phyloP scores from a whole-genome alignment of 2,329 filamentous ascomycete species.

The Diaporthe ampelina region DNA sequence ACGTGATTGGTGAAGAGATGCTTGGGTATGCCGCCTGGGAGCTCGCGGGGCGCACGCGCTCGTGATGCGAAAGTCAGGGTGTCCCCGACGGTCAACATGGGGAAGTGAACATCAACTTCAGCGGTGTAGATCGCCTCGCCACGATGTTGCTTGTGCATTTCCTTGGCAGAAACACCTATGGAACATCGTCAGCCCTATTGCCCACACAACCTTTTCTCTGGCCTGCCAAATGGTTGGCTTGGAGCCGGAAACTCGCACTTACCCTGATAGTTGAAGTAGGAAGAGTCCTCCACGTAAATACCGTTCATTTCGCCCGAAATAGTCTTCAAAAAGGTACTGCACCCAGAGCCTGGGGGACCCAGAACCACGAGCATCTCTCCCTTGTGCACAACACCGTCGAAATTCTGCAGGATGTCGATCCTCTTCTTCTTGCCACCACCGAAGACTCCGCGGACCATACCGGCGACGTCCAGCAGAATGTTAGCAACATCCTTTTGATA shows the following conservation, averaged over 20 bases:
- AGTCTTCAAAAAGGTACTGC: constrained; percentile 88
- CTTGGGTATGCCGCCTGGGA: constrained; percentile 70
- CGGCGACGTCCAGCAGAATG: constrained; percentile 66
- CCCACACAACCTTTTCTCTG: background rate
- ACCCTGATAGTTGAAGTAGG: constrained; percentile 88
- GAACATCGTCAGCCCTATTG: background rate
- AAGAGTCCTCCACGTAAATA: constrained; percentile 77
- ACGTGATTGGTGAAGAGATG: constrained; percentile 72
- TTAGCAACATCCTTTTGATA: constrained; percentile 79
- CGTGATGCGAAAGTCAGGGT: constrained; percentile 83
- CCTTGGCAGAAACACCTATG: constrained; percentile 73
- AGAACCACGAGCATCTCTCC: constrained; percentile 84
- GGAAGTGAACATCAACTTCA: constrained; percentile 87
- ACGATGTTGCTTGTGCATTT: constrained; percentile 84
- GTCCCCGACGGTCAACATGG: constrained; percentile 81
- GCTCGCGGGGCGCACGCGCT: constrained; percentile 73
- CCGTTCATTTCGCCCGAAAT: constrained; percentile 87
- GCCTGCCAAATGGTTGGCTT: background rate
- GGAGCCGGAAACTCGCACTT: constrained; percentile 42
- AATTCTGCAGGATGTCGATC: constrained; percentile 77
- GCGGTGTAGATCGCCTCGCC: constrained; percentile 91
- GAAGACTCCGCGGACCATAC: constrained; percentile 62
- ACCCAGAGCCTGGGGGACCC: constrained; percentile 80
- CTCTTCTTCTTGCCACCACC: constrained; percentile 64
- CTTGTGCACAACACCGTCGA: constrained; percentile 77